These are phyloP conservation scores for Erysimum cheiranthoides DNA, from an alignment of 345 rosid species.

Conservation along the genomic window DNA sequence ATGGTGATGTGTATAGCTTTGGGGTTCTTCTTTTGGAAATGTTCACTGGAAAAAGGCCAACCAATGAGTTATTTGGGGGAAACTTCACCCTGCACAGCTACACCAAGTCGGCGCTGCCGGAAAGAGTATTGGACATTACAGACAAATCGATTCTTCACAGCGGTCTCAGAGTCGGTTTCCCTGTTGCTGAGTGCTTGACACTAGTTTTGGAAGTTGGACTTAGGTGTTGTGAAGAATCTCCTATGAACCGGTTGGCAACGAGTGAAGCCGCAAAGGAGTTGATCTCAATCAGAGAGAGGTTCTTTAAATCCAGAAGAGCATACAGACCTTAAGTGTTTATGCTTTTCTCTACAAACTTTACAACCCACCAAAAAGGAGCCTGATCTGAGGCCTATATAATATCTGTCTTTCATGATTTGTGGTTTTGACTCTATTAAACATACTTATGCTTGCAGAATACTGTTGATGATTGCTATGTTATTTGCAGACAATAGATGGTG, in stretches of 20 bases:
- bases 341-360: not conserved
- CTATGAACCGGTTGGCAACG: constrained; percentile 27
- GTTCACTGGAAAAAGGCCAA: constrained; percentile 38
- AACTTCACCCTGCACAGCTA: constrained; percentile 20
- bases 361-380: not conserved
- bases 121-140: constrained; percentile 12
- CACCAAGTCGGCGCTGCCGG: constrained; percentile 25
- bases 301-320: not conserved
- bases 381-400: not conserved
- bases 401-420: too few relatives aligned
- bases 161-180: not conserved
- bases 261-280: constrained; percentile 30
- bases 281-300: constrained; percentile 22
- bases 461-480: too few relatives aligned
- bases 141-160: constrained; percentile 19
- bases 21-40: constrained; percentile 11
- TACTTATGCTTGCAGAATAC: too few relatives aligned
- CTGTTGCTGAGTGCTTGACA: constrained; percentile 10
- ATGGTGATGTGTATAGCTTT: constrained; percentile 10
- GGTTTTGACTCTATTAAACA: too few relatives aligned
- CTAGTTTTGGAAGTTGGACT: constrained; percentile 28
- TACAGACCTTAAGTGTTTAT: not conserved
- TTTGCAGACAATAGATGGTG: too few relatives aligned
- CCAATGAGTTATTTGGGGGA: constrained; percentile 30
- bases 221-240: constrained; percentile 40